Evolutionary conservation across 768 basidiomycete species (phyloP).

Genomic region (Calocybe gangraenosa): DNA sequence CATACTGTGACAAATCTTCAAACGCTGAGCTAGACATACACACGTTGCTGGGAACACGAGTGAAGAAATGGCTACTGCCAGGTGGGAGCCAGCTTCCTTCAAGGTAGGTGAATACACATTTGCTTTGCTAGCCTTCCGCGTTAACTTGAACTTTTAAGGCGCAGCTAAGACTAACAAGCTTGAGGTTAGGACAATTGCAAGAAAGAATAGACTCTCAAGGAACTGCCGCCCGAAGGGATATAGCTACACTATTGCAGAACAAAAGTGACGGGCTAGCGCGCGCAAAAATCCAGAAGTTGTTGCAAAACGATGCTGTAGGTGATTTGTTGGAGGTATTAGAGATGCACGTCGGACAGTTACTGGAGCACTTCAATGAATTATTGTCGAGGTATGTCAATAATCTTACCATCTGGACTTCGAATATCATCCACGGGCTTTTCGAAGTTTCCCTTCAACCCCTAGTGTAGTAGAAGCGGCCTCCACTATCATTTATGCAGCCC

Average conservation of each 20-base stretch:
- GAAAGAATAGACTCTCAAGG: constrained; percentile 64
- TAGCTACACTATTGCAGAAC: constrained; percentile 61
- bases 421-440: neutral
- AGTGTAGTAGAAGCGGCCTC: constrained; percentile 62
- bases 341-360: constrained; percentile 59
- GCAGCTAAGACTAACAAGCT: constrained; percentile 59
- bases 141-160: constrained; percentile 34
- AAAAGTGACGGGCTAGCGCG: constrained; percentile 61
- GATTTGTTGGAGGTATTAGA: constrained; percentile 65
- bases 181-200: constrained; percentile 65
- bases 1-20: neutral
- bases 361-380: constrained; percentile 56
- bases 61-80: constrained; percentile 11
- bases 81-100: constrained; percentile 32
- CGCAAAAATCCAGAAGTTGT: constrained; percentile 65
- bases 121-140: neutral
- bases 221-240: constrained; percentile 60
- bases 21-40: neutral
- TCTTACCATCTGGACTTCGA: neutral
- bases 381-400: constrained; percentile 38
- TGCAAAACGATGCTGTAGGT: constrained; percentile 56
- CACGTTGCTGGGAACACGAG: too few species aligned
- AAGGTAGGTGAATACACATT: constrained; percentile 26
- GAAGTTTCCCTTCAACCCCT: constrained; percentile 46
- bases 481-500: constrained; percentile 60